Evolutionary conservation across 192 early-diverging fungal species (phyloP).

Genomic region (Chytriomyces confervae): DNA sequence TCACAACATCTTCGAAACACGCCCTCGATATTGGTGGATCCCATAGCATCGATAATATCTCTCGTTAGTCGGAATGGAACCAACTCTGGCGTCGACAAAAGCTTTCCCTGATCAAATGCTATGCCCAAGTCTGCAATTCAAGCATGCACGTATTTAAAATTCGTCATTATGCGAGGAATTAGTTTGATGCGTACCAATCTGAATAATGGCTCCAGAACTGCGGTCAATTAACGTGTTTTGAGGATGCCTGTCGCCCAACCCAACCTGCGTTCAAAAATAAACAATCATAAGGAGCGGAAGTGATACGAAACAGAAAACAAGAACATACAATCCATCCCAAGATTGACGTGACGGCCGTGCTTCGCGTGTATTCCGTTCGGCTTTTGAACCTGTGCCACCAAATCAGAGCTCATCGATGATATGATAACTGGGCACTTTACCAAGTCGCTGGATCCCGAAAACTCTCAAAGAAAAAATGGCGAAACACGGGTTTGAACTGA

Average conservation of each 20-base stretch:
- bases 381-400: constrained; percentile 62
- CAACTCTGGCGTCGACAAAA: constrained; percentile 83
- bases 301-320: neutral
- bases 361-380: constrained; percentile 73
- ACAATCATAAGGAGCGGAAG: neutral
- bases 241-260: constrained; percentile 91
- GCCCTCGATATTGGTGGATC: constrained; percentile 79
- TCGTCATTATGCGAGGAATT: neutral
- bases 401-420: constrained; percentile 3
- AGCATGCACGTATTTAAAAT: neutral
- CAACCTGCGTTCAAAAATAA: constrained; percentile 28
- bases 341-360: constrained; percentile 85
- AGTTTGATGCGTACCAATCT: constrained; percentile 66
- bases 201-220: constrained; percentile 82
- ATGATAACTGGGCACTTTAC: constrained; percentile 29
- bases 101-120: constrained; percentile 92
- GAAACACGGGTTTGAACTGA: constrained; percentile 64
- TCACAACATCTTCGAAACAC: constrained; percentile 80
- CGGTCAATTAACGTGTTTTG: constrained; percentile 91
- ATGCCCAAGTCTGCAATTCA: constrained; percentile 75
- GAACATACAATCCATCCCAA: constrained; percentile 79
- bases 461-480: constrained; percentile 80
- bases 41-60: constrained; percentile 89
- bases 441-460: constrained; percentile 75
- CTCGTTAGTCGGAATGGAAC: constrained; percentile 92